Evolutionary conservation across 2,329 filamentous ascomycete species (phyloP).

Genomic region (Penicillium sclerotigenum): DNA sequence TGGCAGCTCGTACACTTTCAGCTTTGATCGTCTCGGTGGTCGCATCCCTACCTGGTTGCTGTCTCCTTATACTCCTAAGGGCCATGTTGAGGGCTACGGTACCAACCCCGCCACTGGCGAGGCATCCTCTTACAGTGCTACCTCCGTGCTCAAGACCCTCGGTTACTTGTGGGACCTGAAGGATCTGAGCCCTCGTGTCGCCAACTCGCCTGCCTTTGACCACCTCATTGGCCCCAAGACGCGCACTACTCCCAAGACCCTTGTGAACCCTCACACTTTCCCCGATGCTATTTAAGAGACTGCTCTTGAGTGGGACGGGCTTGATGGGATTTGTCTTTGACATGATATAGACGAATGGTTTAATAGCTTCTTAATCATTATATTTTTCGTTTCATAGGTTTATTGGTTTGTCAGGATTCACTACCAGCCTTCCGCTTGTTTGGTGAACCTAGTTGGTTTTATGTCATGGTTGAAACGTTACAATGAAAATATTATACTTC

Average conservation of each 20-base stretch:
- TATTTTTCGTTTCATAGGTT: not conserved
- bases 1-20: conserved; percentile 27
- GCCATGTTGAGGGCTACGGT: conserved; percentile 30
- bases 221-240: conserved; percentile 25
- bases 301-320: not conserved
- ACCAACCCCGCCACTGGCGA: conserved; percentile 27
- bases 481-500: not conserved
- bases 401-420: not conserved
- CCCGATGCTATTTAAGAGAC: conserved; percentile 14
- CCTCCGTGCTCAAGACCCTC: conserved; percentile 33
- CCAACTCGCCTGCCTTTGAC: conserved; percentile 31
- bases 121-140: conserved; percentile 26
- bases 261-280: conserved; percentile 26
- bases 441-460: not conserved
- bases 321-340: not conserved
- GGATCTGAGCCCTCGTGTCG: conserved; percentile 29
- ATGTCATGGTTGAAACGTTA: not conserved
- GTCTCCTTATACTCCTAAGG: conserved; percentile 27
- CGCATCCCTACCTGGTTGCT: conserved; percentile 33
- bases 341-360: not conserved
- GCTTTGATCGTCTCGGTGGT: conserved; percentile 28
- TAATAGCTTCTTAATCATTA: not conserved
- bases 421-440: not conserved
- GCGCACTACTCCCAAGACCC: conserved; percentile 10
- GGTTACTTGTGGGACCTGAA: conserved; percentile 33